Conservation (phyloP, 768 basidiomycete species). For the Collybia mongolica region DNA sequence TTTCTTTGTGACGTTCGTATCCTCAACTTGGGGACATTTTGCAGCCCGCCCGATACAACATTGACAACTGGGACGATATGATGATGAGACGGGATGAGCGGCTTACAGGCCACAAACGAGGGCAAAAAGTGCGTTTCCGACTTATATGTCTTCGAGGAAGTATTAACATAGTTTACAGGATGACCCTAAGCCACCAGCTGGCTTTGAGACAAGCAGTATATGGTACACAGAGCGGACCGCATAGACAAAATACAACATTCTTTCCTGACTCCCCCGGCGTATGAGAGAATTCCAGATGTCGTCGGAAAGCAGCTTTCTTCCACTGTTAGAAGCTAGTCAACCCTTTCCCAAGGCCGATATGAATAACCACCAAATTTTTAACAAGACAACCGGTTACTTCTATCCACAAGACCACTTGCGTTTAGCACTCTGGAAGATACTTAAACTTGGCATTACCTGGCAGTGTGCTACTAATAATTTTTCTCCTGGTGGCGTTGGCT, state of each 20-base stretch:
- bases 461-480: background rate
- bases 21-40: background rate
- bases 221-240: conserved; percentile 66
- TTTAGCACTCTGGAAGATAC: no score
- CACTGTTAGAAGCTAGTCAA: no score
- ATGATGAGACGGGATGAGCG: conserved; percentile 93
- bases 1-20: background rate
- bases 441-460: no score
- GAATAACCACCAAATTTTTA: no score
- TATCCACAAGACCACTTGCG: no score
- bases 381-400: no score
- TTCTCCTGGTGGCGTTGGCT: no score
- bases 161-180: conserved; percentile 39
- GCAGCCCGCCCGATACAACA: conserved; percentile 79
- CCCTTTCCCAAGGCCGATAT: no score
- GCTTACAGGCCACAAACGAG: conserved; percentile 83
- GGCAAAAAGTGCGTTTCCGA: conserved; percentile 71
- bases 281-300: no score
- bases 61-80: conserved; percentile 93
- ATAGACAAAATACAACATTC: conserved; percentile 28
- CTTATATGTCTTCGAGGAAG: background rate
- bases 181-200: conserved; percentile 64
- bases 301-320: no score
- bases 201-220: conserved; percentile 69
- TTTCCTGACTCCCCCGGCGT: background rate